These are phyloP conservation scores for Blastocladiella emersonii DNA, from an alignment of 371 early-diverging fungal genomes.

Conservation along the genomic window DNA sequence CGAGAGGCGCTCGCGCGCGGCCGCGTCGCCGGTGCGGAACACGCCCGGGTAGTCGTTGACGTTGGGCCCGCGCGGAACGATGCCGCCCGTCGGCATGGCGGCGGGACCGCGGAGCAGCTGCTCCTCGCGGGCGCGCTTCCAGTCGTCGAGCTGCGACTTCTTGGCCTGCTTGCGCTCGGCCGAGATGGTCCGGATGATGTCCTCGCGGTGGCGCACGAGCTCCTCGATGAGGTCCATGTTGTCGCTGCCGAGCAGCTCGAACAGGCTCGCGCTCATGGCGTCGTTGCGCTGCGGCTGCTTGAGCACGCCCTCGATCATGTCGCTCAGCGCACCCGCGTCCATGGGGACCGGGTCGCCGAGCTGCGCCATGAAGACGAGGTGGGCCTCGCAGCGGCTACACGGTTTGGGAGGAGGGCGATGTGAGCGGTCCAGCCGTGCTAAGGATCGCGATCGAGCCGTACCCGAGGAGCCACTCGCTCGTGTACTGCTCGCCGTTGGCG, in stretches of 20 bases:
- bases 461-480: neutral
- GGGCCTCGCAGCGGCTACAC: neutral
- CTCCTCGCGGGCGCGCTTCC: constrained; percentile 15
- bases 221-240: constrained; percentile 48
- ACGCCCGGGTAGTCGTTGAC: constrained; percentile 40
- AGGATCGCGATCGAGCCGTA: neutral
- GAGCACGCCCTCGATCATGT: neutral
- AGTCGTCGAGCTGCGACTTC: constrained; percentile 13
- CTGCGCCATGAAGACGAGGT: neutral
- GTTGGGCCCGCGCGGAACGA: constrained; percentile 23
- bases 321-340: neutral
- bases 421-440: too few relatives aligned
- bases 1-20: neutral
- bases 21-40: constrained; percentile 31
- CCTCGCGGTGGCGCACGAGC: constrained; percentile 12
- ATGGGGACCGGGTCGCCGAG: neutral
- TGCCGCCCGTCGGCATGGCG: constrained; percentile 14
- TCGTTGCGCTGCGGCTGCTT: constrained; percentile 16
- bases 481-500: neutral
- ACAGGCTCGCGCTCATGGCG: constrained; percentile 42
- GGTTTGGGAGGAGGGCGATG: too few relatives aligned
- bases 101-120: constrained; percentile 13
- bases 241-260: constrained; percentile 64
- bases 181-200: constrained; percentile 9
- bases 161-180: constrained; percentile 5